Evolutionary conservation across 352 stramenopile genomes (phyloP), one percentile per base, ranked within the genome.

Genomic region (Phytopythium delawarense): DNA sequence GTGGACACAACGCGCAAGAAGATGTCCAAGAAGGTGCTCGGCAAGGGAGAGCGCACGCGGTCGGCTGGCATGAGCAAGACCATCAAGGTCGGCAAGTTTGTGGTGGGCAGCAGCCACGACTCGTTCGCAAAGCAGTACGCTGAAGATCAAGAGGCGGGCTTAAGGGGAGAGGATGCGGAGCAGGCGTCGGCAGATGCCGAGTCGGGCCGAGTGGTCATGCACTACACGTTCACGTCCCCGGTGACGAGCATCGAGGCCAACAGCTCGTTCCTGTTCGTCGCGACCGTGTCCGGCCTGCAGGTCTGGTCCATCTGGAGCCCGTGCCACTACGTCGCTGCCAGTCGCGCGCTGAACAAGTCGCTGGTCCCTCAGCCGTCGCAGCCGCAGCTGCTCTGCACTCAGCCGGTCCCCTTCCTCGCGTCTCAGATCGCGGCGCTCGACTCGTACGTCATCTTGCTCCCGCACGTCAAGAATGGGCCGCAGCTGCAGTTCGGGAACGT

Each of bases 221-320:
- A 92, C 62, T 95, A 95, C 63, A 78, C 65, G 20, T 93, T 95
- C 65, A 76, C 78, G 28, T 83, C 78, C 4, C 70, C 74, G 0
- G 79, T 91, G 30, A 76, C 75, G 2, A 81, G 65, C 39, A 85
- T 95, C 57, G 78, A 83, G 0, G 86, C 86, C 35, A 95, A 95
- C 62, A 95, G 86, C 59, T 93, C 84, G 13, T 95, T 93, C 52
- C 67, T 95, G 25, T 95, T 95, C 63, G 86, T 84, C 2, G 82
- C 78, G 25, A 89, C 86, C 35, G 70, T 81, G 7, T 79, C 83
- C 1, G 78, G 74, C 0, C 57, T 95, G 16, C 84, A 95, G 64
- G 78, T 95, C 1, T 95, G 86, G 86, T 92, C 84, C 12, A 90
- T 95, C 45, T 95, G 86, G 86, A 95, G 83, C 60, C 86, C 86